Conservation (phyloP, 331 rosid species). For the Saraca asoca region DNA sequence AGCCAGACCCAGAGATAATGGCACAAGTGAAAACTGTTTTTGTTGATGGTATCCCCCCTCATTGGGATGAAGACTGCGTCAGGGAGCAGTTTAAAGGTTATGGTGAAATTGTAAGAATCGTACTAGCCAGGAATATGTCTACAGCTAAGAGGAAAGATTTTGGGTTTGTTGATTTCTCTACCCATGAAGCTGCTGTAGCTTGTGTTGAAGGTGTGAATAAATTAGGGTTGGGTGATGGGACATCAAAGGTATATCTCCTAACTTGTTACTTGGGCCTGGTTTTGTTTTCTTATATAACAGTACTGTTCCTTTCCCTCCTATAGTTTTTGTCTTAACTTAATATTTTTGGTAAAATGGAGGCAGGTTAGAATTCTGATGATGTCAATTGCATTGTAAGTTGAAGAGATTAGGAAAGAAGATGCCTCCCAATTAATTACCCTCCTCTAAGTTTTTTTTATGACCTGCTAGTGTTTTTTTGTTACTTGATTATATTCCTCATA, state of each 20-base stretch:
- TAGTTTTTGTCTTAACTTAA: background rate
- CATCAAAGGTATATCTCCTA: constrained; percentile 56
- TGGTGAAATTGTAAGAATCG: constrained; percentile 65
- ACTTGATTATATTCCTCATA: background rate
- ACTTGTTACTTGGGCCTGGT: background rate
- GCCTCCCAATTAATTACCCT: background rate
- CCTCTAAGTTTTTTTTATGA: constrained; percentile 11
- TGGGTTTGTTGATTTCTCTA: constrained; percentile 84
- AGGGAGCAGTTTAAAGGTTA: constrained; percentile 56
- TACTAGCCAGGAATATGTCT: constrained; percentile 69
- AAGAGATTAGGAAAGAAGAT: constrained; percentile 13
- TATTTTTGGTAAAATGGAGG: constrained; percentile 21
- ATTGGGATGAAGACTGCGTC: constrained; percentile 67
- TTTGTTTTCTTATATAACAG: constrained; percentile 17
- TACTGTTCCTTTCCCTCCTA: constrained; percentile 10
- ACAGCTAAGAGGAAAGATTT: constrained; percentile 82
- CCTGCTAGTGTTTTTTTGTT: background rate
- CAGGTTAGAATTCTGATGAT: constrained; percentile 13
- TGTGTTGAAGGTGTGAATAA: constrained; percentile 65
- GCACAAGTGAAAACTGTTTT: constrained; percentile 83
- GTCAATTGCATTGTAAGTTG: background rate
- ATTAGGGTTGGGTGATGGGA: constrained; percentile 55
- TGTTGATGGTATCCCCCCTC: constrained; percentile 71
- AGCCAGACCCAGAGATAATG: constrained; percentile 73
- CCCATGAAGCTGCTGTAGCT: constrained; percentile 76